Evolutionary conservation across 2,329 filamentous ascomycete genomes (phyloP).

Genomic region (Xylaria multiplex): DNA sequence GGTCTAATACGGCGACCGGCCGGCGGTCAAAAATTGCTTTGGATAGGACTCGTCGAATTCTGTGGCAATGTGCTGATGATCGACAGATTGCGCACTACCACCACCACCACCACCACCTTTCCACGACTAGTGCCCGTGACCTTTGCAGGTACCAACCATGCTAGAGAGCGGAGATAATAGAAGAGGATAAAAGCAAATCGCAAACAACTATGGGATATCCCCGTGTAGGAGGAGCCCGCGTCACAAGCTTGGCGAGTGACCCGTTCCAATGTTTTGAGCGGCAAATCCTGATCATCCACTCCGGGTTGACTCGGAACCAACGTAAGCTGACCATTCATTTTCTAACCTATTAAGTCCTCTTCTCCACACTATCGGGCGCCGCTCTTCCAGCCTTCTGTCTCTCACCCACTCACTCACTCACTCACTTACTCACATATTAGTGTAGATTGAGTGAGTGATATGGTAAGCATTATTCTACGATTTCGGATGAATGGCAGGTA

Average conservation of each 20-base stretch:
- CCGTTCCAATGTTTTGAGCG: constrained; percentile 18
- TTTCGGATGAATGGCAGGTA: neutral
- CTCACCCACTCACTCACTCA: neutral
- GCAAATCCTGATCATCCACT: constrained; percentile 28
- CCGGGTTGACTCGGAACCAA: constrained; percentile 27
- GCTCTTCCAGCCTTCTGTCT: neutral
- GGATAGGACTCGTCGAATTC: constrained; percentile 9
- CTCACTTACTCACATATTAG: no score
- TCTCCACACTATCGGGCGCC: constrained; percentile 2
- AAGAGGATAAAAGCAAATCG: constrained; percentile 11
- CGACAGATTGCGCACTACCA: constrained; percentile 2
- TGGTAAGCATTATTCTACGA: neutral
- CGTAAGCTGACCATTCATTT: constrained; percentile 20
- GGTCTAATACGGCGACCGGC: constrained; percentile 21
- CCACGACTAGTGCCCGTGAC: no score
- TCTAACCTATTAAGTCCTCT: neutral
- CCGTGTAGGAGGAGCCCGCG: constrained; percentile 22
- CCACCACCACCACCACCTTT: no score
- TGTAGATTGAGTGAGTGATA: neutral
- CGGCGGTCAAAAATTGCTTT: constrained; percentile 17
- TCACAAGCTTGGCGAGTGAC: constrained; percentile 31
- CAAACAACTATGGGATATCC: neutral
- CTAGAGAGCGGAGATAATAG: constrained; percentile 9
- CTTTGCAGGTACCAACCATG: constrained; percentile 4
- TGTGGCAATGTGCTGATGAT: constrained; percentile 15